These are phyloP conservation scores for Podaxis sp. DNA, from an alignment of 768 basidiomycete species.

Conservation along the genomic window DNA sequence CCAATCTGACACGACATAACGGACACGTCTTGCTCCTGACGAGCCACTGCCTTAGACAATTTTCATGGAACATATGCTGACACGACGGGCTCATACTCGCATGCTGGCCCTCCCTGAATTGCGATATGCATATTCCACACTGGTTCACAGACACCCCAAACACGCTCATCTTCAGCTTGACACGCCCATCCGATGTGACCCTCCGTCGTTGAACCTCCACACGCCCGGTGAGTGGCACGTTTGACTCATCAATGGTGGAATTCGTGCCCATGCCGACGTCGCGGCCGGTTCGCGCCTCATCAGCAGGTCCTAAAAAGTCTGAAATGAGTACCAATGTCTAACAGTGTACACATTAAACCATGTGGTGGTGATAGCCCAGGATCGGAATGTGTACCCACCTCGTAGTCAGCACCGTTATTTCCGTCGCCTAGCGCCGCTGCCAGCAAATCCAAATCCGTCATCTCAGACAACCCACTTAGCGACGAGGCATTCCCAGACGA, in stretches of 20 bases:
- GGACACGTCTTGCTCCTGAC: slow-evolving; percentile 61
- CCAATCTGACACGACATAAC: slow-evolving; percentile 53
- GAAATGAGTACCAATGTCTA: slow-evolving; percentile 15
- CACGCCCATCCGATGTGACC: slow-evolving; percentile 58
- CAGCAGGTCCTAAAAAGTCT: slow-evolving; percentile 13
- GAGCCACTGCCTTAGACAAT: slow-evolving; percentile 63
- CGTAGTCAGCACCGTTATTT: neutral
- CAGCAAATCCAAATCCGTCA: slow-evolving; percentile 6
- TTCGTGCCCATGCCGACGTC: slow-evolving; percentile 3
- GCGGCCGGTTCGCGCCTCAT: slow-evolving; percentile 9
- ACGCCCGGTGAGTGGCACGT: slow-evolving; percentile 36
- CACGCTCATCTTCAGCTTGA: slow-evolving; percentile 68
- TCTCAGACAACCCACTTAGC: slow-evolving; percentile 9
- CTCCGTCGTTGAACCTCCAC: slow-evolving; percentile 61
- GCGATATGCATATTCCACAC: slow-evolving; percentile 72
- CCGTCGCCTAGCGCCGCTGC: neutral
- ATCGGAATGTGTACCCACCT: slow-evolving; percentile 10
- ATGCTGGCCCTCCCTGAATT: slow-evolving; percentile 59
- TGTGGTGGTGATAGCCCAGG: neutral
- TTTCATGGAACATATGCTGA: slow-evolving; percentile 65
- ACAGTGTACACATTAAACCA: slow-evolving; percentile 5
- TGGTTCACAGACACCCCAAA: slow-evolving; percentile 63
- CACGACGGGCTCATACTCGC: slow-evolving; percentile 59
- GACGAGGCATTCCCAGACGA: slow-evolving; percentile 13
- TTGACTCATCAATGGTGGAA: slow-evolving; percentile 17